These are phyloP conservation scores for Paraleonurus japonicus DNA, from an alignment of 257 asterid genomes.

Conservation along the genomic window DNA sequence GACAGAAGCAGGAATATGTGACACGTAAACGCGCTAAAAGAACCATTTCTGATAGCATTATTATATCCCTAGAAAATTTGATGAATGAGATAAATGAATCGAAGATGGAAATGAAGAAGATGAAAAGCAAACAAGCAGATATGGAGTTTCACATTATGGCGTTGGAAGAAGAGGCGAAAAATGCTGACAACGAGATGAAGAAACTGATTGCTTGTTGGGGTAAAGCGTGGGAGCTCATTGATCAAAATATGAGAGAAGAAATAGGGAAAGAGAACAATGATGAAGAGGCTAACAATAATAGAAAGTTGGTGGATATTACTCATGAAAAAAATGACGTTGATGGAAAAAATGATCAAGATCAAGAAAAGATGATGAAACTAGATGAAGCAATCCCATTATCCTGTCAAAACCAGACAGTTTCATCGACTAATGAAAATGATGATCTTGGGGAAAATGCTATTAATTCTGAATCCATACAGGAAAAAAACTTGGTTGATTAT, in stretches of 20 bases:
- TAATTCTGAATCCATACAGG: background rate
- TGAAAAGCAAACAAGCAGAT: slow-evolving; percentile 33
- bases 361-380: background rate
- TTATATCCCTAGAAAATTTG: background rate
- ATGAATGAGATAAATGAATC: slow-evolving; percentile 16
- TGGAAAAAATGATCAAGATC: background rate
- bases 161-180: slow-evolving; percentile 14
- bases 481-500: background rate
- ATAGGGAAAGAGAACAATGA: background rate
- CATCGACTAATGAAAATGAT: background rate
- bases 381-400: background rate
- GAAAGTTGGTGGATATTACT: slow-evolving; percentile 1
- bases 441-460: background rate
- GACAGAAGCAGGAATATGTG: background rate
- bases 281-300: background rate
- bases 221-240: slow-evolving; percentile 15
- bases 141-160: slow-evolving; percentile 24
- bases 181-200: slow-evolving; percentile 4
- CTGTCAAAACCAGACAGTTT: background rate
- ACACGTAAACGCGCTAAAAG: background rate
- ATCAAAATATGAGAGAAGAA: slow-evolving; percentile 15
- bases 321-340: background rate
- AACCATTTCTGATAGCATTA: background rate
- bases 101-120: slow-evolving; percentile 34
- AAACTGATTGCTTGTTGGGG: slow-evolving; percentile 23